Evolutionary conservation across 352 stramenopile genomes (phyloP).

Genomic region (Phytophthora uliginosa): DNA sequence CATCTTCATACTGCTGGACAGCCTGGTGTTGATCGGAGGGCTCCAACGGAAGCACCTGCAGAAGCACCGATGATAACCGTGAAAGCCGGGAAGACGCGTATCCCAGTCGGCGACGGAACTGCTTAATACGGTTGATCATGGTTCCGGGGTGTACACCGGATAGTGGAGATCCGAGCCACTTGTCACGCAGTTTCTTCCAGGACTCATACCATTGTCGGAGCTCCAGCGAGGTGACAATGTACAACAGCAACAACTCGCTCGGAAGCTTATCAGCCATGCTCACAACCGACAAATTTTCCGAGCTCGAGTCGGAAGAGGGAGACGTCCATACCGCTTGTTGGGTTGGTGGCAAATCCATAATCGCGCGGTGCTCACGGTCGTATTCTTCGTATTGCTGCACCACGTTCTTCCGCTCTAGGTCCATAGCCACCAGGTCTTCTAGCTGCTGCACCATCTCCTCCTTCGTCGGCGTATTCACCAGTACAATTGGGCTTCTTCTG

Average conservation of each 20-base stretch:
- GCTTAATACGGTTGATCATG: slow-evolving; percentile 66
- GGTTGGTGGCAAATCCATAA: slow-evolving; percentile 34
- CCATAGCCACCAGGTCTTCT: slow-evolving; percentile 61
- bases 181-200: slow-evolving; percentile 56
- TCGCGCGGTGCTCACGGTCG: slow-evolving; percentile 55
- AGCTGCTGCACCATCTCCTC: slow-evolving; percentile 52
- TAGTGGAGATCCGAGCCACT: slow-evolving; percentile 57
- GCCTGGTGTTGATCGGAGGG: neutral
- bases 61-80: slow-evolving; percentile 24
- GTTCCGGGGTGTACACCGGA: slow-evolving; percentile 51
- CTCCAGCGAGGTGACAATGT: slow-evolving; percentile 66
- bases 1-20: neutral
- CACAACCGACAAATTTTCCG: slow-evolving; percentile 10
- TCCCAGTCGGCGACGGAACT: slow-evolving; percentile 61
- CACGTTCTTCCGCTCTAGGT: slow-evolving; percentile 57
- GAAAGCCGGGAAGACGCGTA: slow-evolving; percentile 47
- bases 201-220: slow-evolving; percentile 64
- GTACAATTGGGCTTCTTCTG: neutral
- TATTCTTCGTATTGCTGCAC: slow-evolving; percentile 50
- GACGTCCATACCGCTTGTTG: slow-evolving; percentile 21
- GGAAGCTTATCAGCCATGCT: slow-evolving; percentile 40
- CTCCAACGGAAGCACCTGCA: slow-evolving; percentile 22
- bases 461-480: slow-evolving; percentile 4
- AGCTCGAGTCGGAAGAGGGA: slow-evolving; percentile 8
- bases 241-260: slow-evolving; percentile 59